Base-by-base conservation (phyloP, 495 filamentous ascomycete genomes). In the Penicillium soppii region DNA sequence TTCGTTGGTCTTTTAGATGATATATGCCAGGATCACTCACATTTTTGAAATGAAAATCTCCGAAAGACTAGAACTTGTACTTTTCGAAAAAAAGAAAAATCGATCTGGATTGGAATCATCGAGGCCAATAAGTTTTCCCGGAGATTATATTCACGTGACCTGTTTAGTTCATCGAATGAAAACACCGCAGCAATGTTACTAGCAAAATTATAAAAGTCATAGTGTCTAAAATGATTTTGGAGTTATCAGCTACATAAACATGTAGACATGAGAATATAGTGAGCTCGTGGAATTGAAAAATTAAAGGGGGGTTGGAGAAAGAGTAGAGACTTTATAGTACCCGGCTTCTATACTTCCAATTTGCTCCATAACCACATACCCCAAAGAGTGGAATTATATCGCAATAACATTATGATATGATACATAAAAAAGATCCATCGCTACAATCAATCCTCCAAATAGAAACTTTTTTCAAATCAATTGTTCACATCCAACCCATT, bases 381-480 rank as follows among this genome's bases (percentile, higher is more conserved):
- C 13, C 7, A 4, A 32, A 41, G 36, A 49, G 46, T 48, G 46
- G 46, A 40, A 40, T 40, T 49, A 47, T 17, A 17, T 49, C 19
- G 20, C 7, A 23, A n/a, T 41, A 40, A 6, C 17, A 19, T 21
- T 17, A 30, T 39, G 7, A 5, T 48, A 48, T 41, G 25, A 40
- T 48, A 36, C 5, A 17, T 15, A 40, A 5, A 21, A 16, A 12
- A 30, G 21, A 7, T 35, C 35, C 8, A 23, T 19, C 47, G 13
- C 33, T 12, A 3, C 45, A 15, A 22, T 26, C 30, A 39, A 40
- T 30, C 46, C 23, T 15, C 10, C 21, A 21, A 39, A 32, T 12
- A 16, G 12, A 17, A 17, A 7, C 4, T 30, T 48, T 30, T 30
- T 15, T 13, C 23, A 38, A 8, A 22, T 22, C 13, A 47, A 13